phyloP scores from a whole-genome alignment of 208 protist species.

The Trypanosomatidae sp. region DNA sequence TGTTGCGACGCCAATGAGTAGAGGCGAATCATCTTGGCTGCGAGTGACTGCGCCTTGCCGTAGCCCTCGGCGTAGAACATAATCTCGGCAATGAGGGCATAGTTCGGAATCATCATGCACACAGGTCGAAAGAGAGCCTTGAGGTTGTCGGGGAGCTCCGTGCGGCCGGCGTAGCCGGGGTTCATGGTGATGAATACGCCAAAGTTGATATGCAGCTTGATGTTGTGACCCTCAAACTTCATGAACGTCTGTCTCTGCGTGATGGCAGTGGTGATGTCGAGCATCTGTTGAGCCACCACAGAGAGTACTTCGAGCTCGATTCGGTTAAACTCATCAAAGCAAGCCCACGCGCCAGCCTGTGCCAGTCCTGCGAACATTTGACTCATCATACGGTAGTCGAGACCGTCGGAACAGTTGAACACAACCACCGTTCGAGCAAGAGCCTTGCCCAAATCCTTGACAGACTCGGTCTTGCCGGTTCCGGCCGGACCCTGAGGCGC shows the following conservation, averaged over 20 bases:
- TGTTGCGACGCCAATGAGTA: slow-evolving; percentile 94
- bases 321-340: slow-evolving; percentile 99
- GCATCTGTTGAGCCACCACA: slow-evolving; percentile 97
- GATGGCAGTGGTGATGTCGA: slow-evolving; percentile 93
- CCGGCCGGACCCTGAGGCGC: slow-evolving; percentile 94
- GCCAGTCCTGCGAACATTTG: slow-evolving; percentile 96
- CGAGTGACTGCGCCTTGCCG: slow-evolving; percentile 86
- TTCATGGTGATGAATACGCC: slow-evolving; percentile 98
- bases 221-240: slow-evolving; percentile 91
- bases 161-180: slow-evolving; percentile 96
- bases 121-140: slow-evolving; percentile 96
- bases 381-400: slow-evolving; percentile 95
- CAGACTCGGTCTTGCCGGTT: slow-evolving; percentile 97
- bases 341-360: slow-evolving; percentile 96
- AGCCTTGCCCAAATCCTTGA: slow-evolving; percentile 94
- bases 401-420: slow-evolving; percentile 96
- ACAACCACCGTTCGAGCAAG: slow-evolving; percentile 93
- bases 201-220: slow-evolving; percentile 92
- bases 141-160: slow-evolving; percentile 97
- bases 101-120: slow-evolving; percentile 98
- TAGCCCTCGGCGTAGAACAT: slow-evolving; percentile 98
- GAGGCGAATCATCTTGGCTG: slow-evolving; percentile 95
- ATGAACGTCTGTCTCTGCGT: slow-evolving; percentile 70
- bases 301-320: slow-evolving; percentile 98
- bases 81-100: slow-evolving; percentile 96